These are phyloP conservation scores for Conoideocrella luteorostrata DNA, from an alignment of 2,329 filamentous ascomycete genomes.

Conservation along the genomic window DNA sequence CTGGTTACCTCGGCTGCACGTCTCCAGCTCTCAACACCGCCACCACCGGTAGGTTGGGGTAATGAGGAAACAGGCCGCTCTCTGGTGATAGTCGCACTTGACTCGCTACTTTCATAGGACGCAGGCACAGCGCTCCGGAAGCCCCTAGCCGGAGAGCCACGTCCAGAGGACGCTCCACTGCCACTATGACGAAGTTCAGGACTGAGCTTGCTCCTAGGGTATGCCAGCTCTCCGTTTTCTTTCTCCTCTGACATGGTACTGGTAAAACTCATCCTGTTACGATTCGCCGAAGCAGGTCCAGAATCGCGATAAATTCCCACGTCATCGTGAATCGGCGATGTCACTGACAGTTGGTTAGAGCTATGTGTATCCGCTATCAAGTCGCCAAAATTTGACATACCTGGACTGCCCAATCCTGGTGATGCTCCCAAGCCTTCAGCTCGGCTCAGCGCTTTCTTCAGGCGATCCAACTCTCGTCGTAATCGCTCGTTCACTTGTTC, in stretches of 20 bases:
- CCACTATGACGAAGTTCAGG: conserved; percentile 47
- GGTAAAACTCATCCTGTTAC: conserved; percentile 54
- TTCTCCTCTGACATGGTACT: conserved; percentile 70
- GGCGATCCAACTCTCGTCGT: conserved; percentile 79
- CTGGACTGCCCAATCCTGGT: conserved; percentile 31
- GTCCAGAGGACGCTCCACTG: conserved; percentile 47
- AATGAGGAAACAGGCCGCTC: conserved; percentile 30
- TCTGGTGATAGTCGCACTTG: conserved; percentile 18
- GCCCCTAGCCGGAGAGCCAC: conserved; percentile 53
- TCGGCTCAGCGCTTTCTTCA: conserved; percentile 77
- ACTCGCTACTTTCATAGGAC: conserved; percentile 28
- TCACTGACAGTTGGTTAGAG: conserved; percentile 27
- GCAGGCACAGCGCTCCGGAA: conserved; percentile 33
- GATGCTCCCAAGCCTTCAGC: conserved; percentile 45
- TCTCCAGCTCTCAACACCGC: conserved; percentile 78
- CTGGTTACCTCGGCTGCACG: conserved; percentile 95
- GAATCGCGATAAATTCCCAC: conserved; percentile 53
- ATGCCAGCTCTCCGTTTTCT: conserved; percentile 56
- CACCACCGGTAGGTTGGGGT: conserved; percentile 26
- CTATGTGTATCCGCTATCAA: not conserved
- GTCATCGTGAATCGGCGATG: conserved; percentile 52
- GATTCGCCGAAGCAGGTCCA: conserved; percentile 30
- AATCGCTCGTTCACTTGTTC: conserved; percentile 81
- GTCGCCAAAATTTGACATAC: conserved; percentile 14
- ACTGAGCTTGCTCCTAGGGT: conserved; percentile 46